These are phyloP conservation scores for Sindora glabra DNA, from an alignment of 306 rosid species.

Conservation along the genomic window DNA sequence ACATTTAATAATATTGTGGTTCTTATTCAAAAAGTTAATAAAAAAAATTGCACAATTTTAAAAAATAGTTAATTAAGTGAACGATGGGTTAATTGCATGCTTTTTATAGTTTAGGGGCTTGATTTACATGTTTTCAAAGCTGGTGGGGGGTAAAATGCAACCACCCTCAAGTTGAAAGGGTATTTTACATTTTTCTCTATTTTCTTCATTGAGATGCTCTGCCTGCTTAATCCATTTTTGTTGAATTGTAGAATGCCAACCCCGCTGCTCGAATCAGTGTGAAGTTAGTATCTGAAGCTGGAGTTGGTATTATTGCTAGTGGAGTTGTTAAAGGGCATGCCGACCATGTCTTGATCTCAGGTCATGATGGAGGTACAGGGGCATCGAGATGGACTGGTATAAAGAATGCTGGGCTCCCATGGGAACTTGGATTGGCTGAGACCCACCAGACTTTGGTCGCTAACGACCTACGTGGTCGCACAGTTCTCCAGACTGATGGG, in stretches of 20 bases:
- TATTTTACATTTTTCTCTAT: too few relatives aligned
- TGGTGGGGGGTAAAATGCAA: too few relatives aligned
- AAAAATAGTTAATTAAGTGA: too few relatives aligned
- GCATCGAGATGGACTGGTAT: conserved; percentile 99
- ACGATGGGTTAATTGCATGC: too few relatives aligned
- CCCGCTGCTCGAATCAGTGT: conserved; percentile 95
- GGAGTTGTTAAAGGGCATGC: conserved; percentile 99
- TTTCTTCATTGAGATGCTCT: background rate
- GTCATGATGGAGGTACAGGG: conserved; percentile 99
- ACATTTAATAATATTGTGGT: too few relatives aligned
- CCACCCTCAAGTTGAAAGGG: too few relatives aligned
- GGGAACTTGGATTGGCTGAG: conserved; percentile 99
- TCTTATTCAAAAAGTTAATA: too few relatives aligned
- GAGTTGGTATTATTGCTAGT: conserved; percentile 98
- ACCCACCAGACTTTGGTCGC: conserved; percentile 98
- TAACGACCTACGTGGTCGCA: conserved; percentile 93
- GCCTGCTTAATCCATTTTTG: conserved; percentile 6
- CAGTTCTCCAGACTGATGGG: conserved; percentile 96
- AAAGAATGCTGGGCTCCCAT: conserved; percentile 98
- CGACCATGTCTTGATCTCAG: conserved; percentile 90
- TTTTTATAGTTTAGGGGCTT: too few relatives aligned
- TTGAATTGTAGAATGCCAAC: conserved; percentile 65
- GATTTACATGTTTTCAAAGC: too few relatives aligned
- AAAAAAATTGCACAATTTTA: too few relatives aligned
- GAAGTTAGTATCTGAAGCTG: conserved; percentile 96